Percentiles rank a stretch among this genome's conserved stretches.
These are phyloP conservation scores for Fragaria ananassa DNA, from an alignment of 306 rosid species.

Conservation along the genomic window DNA sequence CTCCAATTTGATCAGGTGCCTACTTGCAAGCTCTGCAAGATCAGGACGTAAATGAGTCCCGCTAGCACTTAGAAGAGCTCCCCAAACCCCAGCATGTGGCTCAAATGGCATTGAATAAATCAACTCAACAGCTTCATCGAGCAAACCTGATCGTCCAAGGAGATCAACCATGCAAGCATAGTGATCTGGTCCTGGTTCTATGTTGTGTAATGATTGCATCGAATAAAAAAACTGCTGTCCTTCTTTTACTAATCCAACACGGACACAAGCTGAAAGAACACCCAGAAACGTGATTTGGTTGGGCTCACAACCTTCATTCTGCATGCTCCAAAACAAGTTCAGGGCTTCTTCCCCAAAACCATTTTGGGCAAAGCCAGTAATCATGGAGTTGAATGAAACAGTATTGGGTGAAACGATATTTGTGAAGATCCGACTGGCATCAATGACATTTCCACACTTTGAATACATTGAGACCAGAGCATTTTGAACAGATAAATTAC, in stretches of 20 bases:
- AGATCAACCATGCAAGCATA: conserved; percentile 86
- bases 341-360: conserved; percentile 69
- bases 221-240: conserved; percentile 51
- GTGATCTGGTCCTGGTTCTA: conserved; percentile 68
- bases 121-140: conserved; percentile 57
- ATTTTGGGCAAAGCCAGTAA: conserved; percentile 74
- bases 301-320: conserved; percentile 45
- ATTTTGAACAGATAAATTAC: conserved; percentile 64
- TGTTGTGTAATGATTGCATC: conserved; percentile 46
- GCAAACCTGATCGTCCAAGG: conserved; percentile 74
- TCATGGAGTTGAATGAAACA: conserved; percentile 61
- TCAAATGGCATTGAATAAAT: conserved; percentile 60
- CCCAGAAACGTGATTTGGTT: conserved; percentile 64
- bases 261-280: conserved; percentile 81
- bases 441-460: conserved; percentile 65
- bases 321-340: conserved; percentile 52
- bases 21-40: conserved; percentile 71
- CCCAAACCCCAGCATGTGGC: conserved; percentile 81
- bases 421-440: conserved; percentile 52
- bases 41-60: conserved; percentile 53
- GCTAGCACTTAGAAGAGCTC: conserved; percentile 80
- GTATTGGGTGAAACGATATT: conserved; percentile 48
- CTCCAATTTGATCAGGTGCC: conserved; percentile 48
- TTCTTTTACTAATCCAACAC: conserved; percentile 65
- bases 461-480: conserved; percentile 75